phyloP scores from a whole-genome alignment of 345 rosid species.

The Hibiscus trionum region DNA sequence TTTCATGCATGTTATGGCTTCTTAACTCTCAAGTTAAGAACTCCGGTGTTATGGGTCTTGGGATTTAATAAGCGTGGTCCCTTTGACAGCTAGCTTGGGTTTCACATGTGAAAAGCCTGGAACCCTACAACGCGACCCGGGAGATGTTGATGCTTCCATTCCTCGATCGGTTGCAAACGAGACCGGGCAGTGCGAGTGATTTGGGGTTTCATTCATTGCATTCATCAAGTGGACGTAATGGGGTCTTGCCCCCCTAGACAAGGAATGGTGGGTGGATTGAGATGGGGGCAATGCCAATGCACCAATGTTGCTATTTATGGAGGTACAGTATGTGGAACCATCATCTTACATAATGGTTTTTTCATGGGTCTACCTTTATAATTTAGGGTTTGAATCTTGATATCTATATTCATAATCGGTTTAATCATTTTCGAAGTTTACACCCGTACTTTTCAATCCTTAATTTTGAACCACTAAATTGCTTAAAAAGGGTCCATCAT shows the following conservation, averaged over 20 bases:
- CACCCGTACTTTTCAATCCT: too few species aligned
- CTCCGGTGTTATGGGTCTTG: too few species aligned
- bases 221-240: neutral
- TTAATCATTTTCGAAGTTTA: too few species aligned
- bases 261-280: too few species aligned
- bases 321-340: slow-evolving; percentile 3
- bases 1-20: too few species aligned
- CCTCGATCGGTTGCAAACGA: neutral
- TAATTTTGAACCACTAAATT: neutral
- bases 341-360: too few species aligned
- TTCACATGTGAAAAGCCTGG: neutral
- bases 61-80: too few species aligned
- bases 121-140: neutral
- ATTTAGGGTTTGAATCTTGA: too few species aligned
- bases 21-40: too few species aligned
- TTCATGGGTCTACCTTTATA: too few species aligned
- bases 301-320: slow-evolving; percentile 11
- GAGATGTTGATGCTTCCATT: neutral
- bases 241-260: slow-evolving; percentile 6
- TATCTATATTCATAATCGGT: too few species aligned
- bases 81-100: too few species aligned
- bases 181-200: neutral
- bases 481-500: neutral
- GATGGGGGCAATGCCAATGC: neutral
- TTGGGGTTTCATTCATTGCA: neutral